Evolutionary conservation across 2,329 filamentous ascomycete species (phyloP).

Genomic region (Curvularia hawaiiensis): DNA sequence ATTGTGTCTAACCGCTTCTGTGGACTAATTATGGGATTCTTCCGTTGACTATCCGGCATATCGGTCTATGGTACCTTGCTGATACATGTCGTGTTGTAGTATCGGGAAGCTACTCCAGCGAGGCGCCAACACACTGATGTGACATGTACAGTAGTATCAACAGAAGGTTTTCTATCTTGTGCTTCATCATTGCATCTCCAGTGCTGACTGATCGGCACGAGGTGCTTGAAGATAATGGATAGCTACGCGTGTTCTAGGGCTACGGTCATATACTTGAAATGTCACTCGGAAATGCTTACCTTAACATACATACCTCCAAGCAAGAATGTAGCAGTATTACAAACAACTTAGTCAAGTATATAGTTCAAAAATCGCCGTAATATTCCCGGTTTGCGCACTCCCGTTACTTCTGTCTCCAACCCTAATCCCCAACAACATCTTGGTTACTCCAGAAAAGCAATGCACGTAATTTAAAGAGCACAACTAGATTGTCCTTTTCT

Average conservation of each 20-base stretch:
- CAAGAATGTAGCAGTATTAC: not conserved
- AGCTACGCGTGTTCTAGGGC: not conserved
- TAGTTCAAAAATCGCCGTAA: not conserved
- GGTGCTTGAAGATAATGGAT: not conserved
- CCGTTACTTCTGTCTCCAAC: not conserved
- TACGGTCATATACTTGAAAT: not conserved
- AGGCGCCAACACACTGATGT: not conserved
- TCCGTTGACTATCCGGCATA: not conserved
- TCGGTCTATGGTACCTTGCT: not conserved
- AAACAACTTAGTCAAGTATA: not conserved
- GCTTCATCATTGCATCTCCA: not conserved
- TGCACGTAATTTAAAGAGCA: not conserved
- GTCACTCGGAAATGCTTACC: not conserved
- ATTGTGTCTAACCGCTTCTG: not conserved
- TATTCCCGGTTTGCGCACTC: not conserved
- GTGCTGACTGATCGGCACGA: not conserved
- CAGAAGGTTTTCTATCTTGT: not conserved
- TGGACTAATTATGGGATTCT: not conserved
- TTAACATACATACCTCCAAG: not conserved
- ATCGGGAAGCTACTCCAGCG: not conserved
- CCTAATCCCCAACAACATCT: not conserved
- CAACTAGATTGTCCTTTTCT: not conserved
- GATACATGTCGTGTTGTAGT: not conserved
- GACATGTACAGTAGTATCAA: not conserved
- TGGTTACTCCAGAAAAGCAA: not conserved